These are phyloP conservation scores for Artemisia argyi DNA, from an alignment of 129 eudicot species.

Conservation along the genomic window DNA sequence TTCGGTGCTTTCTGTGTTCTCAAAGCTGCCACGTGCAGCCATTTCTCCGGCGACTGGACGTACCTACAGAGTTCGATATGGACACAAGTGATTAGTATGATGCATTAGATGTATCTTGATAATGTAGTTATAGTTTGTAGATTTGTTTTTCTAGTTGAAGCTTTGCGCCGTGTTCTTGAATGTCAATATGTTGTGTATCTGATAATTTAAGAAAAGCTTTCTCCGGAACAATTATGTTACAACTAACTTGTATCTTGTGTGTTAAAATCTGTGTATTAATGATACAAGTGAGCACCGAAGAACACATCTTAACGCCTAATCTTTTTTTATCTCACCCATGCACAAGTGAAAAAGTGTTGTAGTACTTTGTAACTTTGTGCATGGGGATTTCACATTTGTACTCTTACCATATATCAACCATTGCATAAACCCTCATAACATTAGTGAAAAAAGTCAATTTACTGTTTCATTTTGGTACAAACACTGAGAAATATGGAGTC, in stretches of 20 bases:
- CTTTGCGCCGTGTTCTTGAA: slow-evolving; percentile 7
- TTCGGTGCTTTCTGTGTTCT: slow-evolving; percentile 45
- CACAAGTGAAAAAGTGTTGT: not conserved
- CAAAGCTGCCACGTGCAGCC: slow-evolving; percentile 23
- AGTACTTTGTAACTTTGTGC: not conserved
- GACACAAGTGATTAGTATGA: slow-evolving; percentile 11
- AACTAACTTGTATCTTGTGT: not conserved
- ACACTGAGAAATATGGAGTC: not conserved
- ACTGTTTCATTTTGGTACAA: not conserved
- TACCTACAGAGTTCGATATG: slow-evolving; percentile 11
- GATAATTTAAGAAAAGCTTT: slow-evolving; percentile 14
- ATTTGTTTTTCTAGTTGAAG: not conserved
- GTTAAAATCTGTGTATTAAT: not conserved
- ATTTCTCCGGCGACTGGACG: not conserved
- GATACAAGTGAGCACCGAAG: slow-evolving; percentile 8
- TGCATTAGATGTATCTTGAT: slow-evolving; percentile 12
- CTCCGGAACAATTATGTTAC: not conserved
- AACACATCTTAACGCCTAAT: not conserved
- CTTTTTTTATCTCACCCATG: not conserved
- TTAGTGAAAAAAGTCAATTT: not conserved
- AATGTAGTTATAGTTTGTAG: not conserved
- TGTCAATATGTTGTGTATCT: slow-evolving; percentile 15
- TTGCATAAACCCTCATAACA: not conserved
- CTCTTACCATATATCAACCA: not conserved
- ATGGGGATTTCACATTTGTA: not conserved